These are phyloP conservation scores for Starmera quercuum DNA, from an alignment of 805 yeast species.

Conservation along the genomic window DNA sequence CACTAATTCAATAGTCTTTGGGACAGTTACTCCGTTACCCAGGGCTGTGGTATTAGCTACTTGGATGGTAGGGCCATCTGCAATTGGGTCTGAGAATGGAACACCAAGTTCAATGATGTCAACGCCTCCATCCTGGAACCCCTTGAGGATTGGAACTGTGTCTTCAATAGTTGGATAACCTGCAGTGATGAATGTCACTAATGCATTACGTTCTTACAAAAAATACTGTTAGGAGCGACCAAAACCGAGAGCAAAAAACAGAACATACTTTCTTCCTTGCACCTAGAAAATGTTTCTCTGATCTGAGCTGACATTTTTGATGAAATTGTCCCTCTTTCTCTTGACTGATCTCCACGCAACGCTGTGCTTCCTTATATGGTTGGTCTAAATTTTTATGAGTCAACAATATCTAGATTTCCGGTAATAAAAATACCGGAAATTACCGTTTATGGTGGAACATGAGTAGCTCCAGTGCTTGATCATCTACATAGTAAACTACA, in stretches of 20 bases:
- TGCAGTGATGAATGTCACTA: slow-evolving; percentile 89
- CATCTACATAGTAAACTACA: no score
- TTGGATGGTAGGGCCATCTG: slow-evolving; percentile 98
- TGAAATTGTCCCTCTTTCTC: no score
- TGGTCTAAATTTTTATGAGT: neutral
- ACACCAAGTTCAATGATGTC: slow-evolving; percentile 92
- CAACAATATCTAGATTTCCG: no score
- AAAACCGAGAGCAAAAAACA: neutral
- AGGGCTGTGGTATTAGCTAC: slow-evolving; percentile 78
- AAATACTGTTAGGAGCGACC: neutral
- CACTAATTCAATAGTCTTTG: slow-evolving; percentile 63
- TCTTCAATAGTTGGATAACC: slow-evolving; percentile 87
- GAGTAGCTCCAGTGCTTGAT: no score
- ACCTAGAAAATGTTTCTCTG: slow-evolving; percentile 51
- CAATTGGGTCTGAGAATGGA: slow-evolving; percentile 97
- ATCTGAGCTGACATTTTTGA: slow-evolving; percentile 42
- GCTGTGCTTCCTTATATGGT: no score
- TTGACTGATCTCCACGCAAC: no score
- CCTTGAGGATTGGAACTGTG: slow-evolving; percentile 78
- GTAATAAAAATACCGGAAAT: no score
- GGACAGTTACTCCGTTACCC: slow-evolving; percentile 71
- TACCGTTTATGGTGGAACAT: no score
- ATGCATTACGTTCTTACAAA: slow-evolving; percentile 60
- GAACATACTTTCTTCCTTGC: slow-evolving; percentile 39
- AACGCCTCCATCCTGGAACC: slow-evolving; percentile 92